Evolutionary conservation across 2,329 filamentous ascomycete genomes (phyloP).

Genomic region (Aspergillus sp.): DNA sequence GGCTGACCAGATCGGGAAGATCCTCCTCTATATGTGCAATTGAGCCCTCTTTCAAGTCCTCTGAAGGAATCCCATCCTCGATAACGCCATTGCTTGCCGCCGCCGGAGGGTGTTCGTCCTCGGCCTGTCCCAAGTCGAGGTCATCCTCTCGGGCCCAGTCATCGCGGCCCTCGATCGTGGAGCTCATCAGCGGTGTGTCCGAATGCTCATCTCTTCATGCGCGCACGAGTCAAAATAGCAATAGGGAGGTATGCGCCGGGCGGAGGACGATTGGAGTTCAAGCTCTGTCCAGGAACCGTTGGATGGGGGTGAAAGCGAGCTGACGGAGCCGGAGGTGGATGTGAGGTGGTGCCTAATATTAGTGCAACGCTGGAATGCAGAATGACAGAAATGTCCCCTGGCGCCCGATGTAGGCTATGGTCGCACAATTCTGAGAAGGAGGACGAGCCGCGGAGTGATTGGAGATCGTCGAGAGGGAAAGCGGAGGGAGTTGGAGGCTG

Average conservation of each 20-base stretch:
- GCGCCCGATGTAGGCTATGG: neutral
- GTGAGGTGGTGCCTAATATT: neutral
- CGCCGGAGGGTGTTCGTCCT: slow-evolving; percentile 31
- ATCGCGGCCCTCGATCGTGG: slow-evolving; percentile 62
- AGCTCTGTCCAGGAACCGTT: neutral
- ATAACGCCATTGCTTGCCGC: slow-evolving; percentile 29
- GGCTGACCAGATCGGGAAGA: slow-evolving; percentile 26
- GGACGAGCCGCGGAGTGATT: slow-evolving; percentile 4
- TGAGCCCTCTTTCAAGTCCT: slow-evolving; percentile 21
- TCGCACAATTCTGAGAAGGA: neutral
- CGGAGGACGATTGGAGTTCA: neutral
- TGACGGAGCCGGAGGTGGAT: neutral
- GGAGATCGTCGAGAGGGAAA: slow-evolving; percentile 6
- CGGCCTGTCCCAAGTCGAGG: slow-evolving; percentile 45
- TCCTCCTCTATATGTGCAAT: slow-evolving; percentile 26
- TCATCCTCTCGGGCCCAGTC: slow-evolving; percentile 60
- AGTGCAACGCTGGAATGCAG: neutral
- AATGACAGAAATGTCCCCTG: neutral
- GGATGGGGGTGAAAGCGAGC: no score
- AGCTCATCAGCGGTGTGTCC: slow-evolving; percentile 64
- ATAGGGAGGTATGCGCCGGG: neutral
- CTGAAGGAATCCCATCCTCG: slow-evolving; percentile 17
- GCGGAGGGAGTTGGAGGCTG: slow-evolving; percentile 9
- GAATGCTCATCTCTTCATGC: slow-evolving; percentile 52
- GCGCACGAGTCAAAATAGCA: neutral